Conservation (phyloP, 139 green algal species). For the Coccomyxa sp. region DNA sequence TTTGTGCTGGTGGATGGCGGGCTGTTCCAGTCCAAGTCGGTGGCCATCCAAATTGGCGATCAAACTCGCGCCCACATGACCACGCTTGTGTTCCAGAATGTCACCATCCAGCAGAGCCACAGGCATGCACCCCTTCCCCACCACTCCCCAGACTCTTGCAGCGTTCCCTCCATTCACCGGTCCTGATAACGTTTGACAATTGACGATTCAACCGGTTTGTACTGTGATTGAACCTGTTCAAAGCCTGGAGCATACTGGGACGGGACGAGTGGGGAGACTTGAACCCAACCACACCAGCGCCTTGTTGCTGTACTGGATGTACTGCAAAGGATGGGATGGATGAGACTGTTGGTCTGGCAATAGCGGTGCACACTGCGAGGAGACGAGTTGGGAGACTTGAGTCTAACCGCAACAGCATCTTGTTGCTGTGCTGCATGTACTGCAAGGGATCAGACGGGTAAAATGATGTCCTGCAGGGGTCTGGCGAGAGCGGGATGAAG, state of each 20-base stretch:
- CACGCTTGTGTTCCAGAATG: constrained; percentile 10
- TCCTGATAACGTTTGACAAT: constrained; percentile 5
- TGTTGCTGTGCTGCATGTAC: no score
- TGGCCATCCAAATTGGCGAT: constrained; percentile 17
- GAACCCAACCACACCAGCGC: no score
- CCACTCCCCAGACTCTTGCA: neutral
- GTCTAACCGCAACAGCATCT: no score
- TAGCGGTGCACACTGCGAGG: no score
- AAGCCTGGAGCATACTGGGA: no score
- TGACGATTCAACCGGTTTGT: constrained; percentile 1
- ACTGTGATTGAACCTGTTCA: constrained; percentile 1
- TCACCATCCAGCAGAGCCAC: constrained; percentile 10
- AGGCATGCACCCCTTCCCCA: neutral
- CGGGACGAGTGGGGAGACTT: no score
- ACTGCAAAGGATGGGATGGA: no score
- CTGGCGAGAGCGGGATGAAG: constrained; percentile 41
- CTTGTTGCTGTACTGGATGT: no score
- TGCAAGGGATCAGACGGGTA: no score
- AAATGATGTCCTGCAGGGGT: constrained; percentile 24
- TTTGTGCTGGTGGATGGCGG: constrained; percentile 9
- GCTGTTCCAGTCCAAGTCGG: constrained; percentile 7
- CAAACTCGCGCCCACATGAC: neutral
- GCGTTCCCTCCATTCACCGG: no score
- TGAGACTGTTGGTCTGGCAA: constrained; percentile 13
- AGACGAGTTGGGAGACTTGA: no score